A percentile compares a stretch with the other conserved stretches of the same genome.
These are phyloP conservation scores for Camellia sinensis DNA, from an alignment of 148 eudicot species.

Conservation along the genomic window DNA sequence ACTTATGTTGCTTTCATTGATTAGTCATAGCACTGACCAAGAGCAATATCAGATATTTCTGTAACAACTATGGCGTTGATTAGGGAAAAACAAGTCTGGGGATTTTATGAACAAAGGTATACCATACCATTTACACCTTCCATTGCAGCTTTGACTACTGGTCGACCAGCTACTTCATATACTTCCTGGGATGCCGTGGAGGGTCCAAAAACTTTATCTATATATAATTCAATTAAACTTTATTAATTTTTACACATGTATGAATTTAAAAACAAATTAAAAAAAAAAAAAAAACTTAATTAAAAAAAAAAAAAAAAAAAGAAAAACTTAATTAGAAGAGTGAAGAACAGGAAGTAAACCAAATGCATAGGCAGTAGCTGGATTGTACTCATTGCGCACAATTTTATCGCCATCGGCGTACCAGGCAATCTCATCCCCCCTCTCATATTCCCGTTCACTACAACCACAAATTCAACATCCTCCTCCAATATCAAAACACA, in stretches of 20 bases:
- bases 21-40: background rate
- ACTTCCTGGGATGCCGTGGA: constrained; percentile 76
- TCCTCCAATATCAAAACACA: constrained; percentile 14
- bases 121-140: constrained; percentile 92
- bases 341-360: constrained; percentile 36
- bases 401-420: constrained; percentile 84
- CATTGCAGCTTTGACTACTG: constrained; percentile 91
- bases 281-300: background rate
- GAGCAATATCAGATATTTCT: background rate
- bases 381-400: constrained; percentile 86
- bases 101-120: background rate
- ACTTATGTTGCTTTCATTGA: background rate
- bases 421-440: constrained; percentile 92
- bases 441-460: constrained; percentile 84
- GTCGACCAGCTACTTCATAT: constrained; percentile 91
- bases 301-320: background rate
- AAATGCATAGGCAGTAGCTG: constrained; percentile 77
- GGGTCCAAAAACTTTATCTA: constrained; percentile 93
- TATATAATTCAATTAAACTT: background rate
- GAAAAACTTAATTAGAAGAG: background rate
- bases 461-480: constrained; percentile 15
- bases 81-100: background rate
- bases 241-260: too few species aligned
- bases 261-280: too few species aligned
- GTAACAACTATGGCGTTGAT: background rate